phyloP scores from a whole-genome alignment of 257 asterid species.

The Asclepias syriaca region DNA sequence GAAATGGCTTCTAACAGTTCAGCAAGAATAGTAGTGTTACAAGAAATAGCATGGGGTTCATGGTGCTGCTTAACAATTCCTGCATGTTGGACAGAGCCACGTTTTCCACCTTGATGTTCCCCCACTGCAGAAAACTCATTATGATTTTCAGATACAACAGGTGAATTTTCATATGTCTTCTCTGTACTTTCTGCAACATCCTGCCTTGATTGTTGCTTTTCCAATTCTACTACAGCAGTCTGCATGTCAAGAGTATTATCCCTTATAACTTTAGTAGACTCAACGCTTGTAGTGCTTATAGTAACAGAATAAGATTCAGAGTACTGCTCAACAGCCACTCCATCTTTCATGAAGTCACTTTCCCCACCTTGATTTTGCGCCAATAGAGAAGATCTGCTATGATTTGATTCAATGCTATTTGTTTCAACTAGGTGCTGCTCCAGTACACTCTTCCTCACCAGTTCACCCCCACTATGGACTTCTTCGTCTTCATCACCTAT shows the following conservation, averaged over 20 bases:
- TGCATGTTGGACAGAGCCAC: neutral
- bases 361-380: neutral
- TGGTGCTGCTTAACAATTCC: neutral
- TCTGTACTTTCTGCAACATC: constrained; percentile 5
- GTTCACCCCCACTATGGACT: neutral
- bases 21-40: constrained; percentile 2
- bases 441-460: constrained; percentile 1
- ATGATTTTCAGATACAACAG: constrained; percentile 14
- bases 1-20: neutral
- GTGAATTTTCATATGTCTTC: constrained; percentile 4
- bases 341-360: neutral
- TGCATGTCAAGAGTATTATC: neutral
- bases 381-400: constrained; percentile 2
- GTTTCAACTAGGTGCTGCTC: constrained; percentile 1
- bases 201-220: neutral
- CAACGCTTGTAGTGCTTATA: neutral
- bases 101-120: neutral
- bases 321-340: no score
- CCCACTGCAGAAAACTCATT: constrained; percentile 1
- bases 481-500: constrained; percentile 6
- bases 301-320: neutral
- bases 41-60: constrained; percentile 1
- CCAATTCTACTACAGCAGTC: neutral
- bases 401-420: neutral
- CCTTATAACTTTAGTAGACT: neutral